Evolutionary conservation across 331 rosid genomes (phyloP), one percentile per base, ranked within the genome.

Genomic region (Malus hybrid): DNA sequence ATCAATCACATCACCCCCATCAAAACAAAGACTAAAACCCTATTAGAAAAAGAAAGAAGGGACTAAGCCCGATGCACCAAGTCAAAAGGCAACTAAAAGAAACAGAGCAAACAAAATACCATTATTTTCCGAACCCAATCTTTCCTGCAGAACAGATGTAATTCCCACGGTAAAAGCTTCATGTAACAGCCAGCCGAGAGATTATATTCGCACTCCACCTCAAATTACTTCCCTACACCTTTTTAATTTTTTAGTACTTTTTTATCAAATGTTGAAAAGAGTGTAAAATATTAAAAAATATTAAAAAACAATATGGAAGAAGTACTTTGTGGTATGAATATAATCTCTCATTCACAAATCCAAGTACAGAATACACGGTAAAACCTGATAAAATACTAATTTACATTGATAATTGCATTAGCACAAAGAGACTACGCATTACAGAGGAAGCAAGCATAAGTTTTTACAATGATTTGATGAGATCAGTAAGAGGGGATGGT

Each of bases 401-500:
- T 50, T 39, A 87, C 78, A 83, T 66, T 52, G 28, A 80, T 63
- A 72, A 6, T 78, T 80, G 34, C 79, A 80, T 39, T n/a, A 30
- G 80, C 78, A 77, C 36, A 20, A 71, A 50, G 56, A 74, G 68
- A 52, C 46, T 1, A 39, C 2, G n/a, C 56, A 50, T 50, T 48
- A 48, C 55, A 71, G 55, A 64, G 30, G 30, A 33, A 64, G 39
- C 26, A 42, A 60, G 32, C 65, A 57, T 36, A 65, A 61, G 77
- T 66, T 73, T 83, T 48, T 87, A 87, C 95, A 84, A 68, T 5
- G 69, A 63, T 68, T 48, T 16, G 56, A 50, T 15, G 86, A 84
- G 68, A 9, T 9, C 1, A 78, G 87, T 44, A 33, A 83, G 76
- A 36, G 57, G 30, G 30, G 63, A 65, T 46, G 13, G 63, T 33